Base-by-base conservation (phyloP, 805 yeast species). In the Teunomyces atbi region DNA sequence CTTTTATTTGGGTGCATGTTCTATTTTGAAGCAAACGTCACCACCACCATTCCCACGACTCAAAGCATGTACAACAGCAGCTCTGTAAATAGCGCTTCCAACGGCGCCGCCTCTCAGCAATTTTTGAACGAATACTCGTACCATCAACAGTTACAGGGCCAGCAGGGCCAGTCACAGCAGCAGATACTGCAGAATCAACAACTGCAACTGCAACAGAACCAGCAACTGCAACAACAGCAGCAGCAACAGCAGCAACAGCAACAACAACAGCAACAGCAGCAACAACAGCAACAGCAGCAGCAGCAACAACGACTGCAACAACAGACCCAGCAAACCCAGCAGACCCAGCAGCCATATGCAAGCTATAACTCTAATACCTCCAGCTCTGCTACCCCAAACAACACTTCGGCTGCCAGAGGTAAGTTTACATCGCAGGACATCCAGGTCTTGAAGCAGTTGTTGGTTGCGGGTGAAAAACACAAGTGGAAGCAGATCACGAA, bases 401-500 rank as follows among this genome's bases (percentile, higher is more conserved):
- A 45, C 44, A 12, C 21, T 12, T 6, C 39, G 12, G 27, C 28
- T 21, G 28, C 44, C 23, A 38, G 46, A 16, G 46, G 42, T 27
- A 52, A 52, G 44, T 77, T 80, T 67, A 58, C 69, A 1, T 55
- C 61, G 6, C 77, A 73, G 28, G 84, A 79, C 48, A 56, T 72
- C 10, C 73, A 68, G 39, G 70, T 76, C 16, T 67, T 81, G 46
- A 66, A 69, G 47, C 76, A 74, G 39, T 58, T 81, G 39, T 65
- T 81, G 44, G 71, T 69, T 18, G 65, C 72, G 3, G 84, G 81
- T 3, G 86, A 81, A 52, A 70, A 77, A 46, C 75, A 76, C 53
- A 81, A 81, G 55, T 81, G 86, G 86, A 76, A 77, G 56, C 80
- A 71, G 55, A 72, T 81, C 52, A 77, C 85, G 42, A 74, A 33